A percentile compares a stretch with the other conserved stretches of the same genome.
phyloP scores from a whole-genome alignment of 1,284 basidiomycete species.

The Anthracocystis walkeri region DNA sequence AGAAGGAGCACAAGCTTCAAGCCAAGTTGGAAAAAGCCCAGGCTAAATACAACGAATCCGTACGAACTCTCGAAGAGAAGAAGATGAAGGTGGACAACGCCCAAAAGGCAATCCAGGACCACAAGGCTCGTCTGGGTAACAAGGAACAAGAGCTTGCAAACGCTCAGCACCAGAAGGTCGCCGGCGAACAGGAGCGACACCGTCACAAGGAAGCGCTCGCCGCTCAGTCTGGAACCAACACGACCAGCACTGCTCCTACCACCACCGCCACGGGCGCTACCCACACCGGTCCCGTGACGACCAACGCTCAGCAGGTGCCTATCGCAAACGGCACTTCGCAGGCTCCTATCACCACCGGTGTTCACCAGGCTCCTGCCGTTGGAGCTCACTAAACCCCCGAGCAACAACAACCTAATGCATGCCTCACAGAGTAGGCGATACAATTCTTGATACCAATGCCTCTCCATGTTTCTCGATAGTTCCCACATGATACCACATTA shows the following conservation, averaged over 20 bases:
- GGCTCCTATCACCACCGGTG: conserved; percentile 3
- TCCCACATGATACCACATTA: conserved; percentile 2
- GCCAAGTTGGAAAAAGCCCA: conserved; percentile 46
- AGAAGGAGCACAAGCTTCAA: conserved; percentile 45
- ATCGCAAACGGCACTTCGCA: conserved; percentile 4
- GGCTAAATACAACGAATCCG: conserved; percentile 39
- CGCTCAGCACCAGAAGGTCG: conserved; percentile 36
- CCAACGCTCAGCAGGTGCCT: conserved; percentile 8
- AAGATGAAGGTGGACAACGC: conserved; percentile 43
- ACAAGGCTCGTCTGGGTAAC: conserved; percentile 20
- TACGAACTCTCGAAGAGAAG: conserved; percentile 42
- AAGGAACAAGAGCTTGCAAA: conserved; percentile 33
- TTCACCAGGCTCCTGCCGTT: conserved; percentile 20
- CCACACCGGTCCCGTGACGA: not conserved
- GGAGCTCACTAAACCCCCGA: conserved; percentile 19
- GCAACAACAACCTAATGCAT: not conserved
- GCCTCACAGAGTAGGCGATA: not conserved
- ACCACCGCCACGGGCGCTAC: not conserved
- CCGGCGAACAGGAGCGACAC: conserved; percentile 28
- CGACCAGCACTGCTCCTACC: conserved; percentile 4
- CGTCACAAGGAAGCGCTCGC: conserved; percentile 30
- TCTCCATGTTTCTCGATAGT: not conserved
- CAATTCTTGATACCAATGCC: conserved; percentile 11
- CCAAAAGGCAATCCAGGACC: conserved; percentile 25
- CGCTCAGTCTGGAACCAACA: not conserved